These are phyloP conservation scores for Rhododendron molle DNA, from an alignment of 148 eudicot genomes.

Conservation along the genomic window DNA sequence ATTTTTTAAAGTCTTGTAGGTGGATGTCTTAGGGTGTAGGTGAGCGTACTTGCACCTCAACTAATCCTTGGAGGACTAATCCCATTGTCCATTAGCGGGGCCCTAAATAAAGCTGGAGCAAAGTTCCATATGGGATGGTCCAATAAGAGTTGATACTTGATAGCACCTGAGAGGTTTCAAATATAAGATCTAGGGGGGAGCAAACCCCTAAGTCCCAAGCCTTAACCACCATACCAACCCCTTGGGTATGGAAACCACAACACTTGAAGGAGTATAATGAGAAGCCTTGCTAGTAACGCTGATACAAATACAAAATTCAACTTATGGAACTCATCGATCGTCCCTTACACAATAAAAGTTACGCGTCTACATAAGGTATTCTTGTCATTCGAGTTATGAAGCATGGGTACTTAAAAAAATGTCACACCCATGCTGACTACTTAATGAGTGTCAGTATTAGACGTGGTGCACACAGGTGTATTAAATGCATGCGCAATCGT, in stretches of 20 bases:
- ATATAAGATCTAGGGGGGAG: too few relatives aligned
- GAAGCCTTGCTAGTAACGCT: neutral
- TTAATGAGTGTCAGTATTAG: neutral
- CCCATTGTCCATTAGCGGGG: neutral
- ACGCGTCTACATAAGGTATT: neutral
- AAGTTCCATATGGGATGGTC: neutral
- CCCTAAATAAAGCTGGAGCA: neutral
- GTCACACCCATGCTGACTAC: neutral
- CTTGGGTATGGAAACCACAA: neutral
- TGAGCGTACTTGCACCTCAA: neutral
- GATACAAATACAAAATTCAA: neutral
- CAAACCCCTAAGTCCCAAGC: too few relatives aligned
- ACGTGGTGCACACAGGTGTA: neutral
- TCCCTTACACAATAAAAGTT: neutral
- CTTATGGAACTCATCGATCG: neutral
- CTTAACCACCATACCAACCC: neutral
- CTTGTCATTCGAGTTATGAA: slow-evolving; percentile 1
- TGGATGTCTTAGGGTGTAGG: neutral
- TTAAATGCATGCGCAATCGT: neutral
- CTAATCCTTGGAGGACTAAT: neutral
- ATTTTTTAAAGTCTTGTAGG: neutral
- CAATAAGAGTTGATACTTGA: neutral
- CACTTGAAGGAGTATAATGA: neutral
- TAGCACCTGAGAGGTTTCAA: neutral
- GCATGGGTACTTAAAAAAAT: neutral